These are phyloP conservation scores for Rhytidiadelphus loreus DNA, from an alignment of 225 moss, liverwort and hornwort genomes.

Conservation along the genomic window DNA sequence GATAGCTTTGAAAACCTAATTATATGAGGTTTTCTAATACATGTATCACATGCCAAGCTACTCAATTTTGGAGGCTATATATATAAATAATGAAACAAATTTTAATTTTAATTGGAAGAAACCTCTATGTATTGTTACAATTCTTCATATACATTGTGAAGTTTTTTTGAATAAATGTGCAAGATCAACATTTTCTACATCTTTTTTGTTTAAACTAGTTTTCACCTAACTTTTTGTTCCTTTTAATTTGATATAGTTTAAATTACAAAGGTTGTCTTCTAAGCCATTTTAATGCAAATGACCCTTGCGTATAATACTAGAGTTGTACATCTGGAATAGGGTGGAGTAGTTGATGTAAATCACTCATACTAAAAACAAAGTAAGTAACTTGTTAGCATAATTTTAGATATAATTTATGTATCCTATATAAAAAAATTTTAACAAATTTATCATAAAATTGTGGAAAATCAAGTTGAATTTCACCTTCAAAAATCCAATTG, in stretches of 20 bases:
- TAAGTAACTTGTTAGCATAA: too few relatives aligned
- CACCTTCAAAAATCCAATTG: not conserved
- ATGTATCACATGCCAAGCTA: not conserved
- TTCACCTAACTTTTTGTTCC: not conserved
- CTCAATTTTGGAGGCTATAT: not conserved
- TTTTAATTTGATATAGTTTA: not conserved
- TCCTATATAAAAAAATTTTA: not conserved
- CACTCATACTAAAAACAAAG: too few relatives aligned
- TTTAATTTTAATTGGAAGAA: not conserved
- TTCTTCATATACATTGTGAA: not conserved
- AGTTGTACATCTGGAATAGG: accelerated
- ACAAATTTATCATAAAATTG: not conserved
- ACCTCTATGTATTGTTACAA: not conserved
- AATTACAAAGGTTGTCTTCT: too few relatives aligned
- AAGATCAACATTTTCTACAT: not conserved
- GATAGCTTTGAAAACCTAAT: not conserved
- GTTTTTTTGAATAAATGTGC: too few relatives aligned
- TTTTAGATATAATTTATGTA: too few relatives aligned
- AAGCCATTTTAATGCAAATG: not conserved
- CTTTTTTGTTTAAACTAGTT: not conserved
- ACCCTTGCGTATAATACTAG: not conserved
- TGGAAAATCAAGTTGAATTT: not conserved
- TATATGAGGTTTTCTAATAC: not conserved
- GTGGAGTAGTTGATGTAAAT: too few relatives aligned
- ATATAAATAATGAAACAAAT: not conserved